phyloP scores from a whole-genome alignment of 495 filamentous ascomycete genomes.

The Talaromyces thailandensis region DNA sequence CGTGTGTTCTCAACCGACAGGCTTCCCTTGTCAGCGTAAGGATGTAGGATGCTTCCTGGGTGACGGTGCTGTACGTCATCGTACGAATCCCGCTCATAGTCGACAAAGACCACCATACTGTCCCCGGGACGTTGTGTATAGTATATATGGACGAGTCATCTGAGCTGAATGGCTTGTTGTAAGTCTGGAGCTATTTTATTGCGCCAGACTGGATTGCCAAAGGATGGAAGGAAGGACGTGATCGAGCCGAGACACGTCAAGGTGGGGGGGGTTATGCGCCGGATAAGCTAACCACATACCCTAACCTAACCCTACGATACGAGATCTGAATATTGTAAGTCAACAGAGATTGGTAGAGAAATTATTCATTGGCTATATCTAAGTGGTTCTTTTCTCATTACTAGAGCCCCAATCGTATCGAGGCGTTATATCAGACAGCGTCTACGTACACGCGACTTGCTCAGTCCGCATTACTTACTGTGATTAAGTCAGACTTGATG shows the following conservation, averaged over 20 bases:
- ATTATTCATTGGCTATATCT: neutral
- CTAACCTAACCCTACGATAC: slow-evolving; percentile 1
- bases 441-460: neutral
- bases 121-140: neutral
- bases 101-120: slow-evolving; percentile 41
- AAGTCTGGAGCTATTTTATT: too few relatives aligned
- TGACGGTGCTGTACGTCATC: slow-evolving; percentile 13
- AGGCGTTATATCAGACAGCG: neutral
- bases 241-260: neutral
- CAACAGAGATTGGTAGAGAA: neutral
- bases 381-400: neutral
- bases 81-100: slow-evolving; percentile 29
- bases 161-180: neutral
- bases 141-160: neutral
- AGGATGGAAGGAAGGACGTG: neutral
- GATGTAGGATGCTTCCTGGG: slow-evolving; percentile 11
- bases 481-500: too few relatives aligned
- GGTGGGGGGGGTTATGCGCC: neutral
- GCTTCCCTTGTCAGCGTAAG: slow-evolving; percentile 13
- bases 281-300: neutral
- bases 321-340: neutral
- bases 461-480: neutral
- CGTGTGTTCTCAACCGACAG: neutral
- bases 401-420: neutral
- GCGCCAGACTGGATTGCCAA: neutral